Percentiles rank a stretch among this genome's conserved stretches.
These are phyloP conservation scores for Gynochthodes officinalis DNA, from an alignment of 257 asterid genomes.

Conservation along the genomic window DNA sequence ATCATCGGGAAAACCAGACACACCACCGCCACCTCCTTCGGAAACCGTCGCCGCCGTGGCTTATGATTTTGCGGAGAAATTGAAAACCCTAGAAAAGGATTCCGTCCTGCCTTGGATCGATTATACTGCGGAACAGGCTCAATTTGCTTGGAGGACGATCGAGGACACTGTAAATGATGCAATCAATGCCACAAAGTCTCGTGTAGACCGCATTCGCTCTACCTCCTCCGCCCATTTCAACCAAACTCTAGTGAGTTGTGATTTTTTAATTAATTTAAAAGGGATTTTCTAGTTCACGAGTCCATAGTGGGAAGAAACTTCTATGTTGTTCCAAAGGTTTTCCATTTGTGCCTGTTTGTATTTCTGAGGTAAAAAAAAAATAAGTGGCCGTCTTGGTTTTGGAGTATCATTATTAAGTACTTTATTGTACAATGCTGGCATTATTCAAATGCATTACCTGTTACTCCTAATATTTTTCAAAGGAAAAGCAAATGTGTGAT, in stretches of 20 bases:
- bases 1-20: slow-evolving; percentile 16
- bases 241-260: slow-evolving; percentile 61
- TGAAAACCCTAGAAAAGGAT: slow-evolving; percentile 24
- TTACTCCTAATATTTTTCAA: background rate
- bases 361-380: no score
- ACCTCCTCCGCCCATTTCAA: slow-evolving; percentile 81
- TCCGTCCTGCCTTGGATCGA: slow-evolving; percentile 51
- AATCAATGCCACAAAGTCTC: slow-evolving; percentile 57
- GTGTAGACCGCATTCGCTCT: slow-evolving; percentile 63
- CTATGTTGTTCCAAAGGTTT: background rate
- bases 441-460: background rate
- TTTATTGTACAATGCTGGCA: background rate
- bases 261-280: background rate
- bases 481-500: background rate
- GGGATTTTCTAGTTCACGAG: slow-evolving; percentile 9
- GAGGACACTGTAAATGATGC: slow-evolving; percentile 55
- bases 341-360: background rate
- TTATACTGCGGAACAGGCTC: slow-evolving; percentile 73
- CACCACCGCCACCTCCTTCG: slow-evolving; percentile 19
- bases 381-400: background rate
- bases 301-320: slow-evolving; percentile 1
- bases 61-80: slow-evolving; percentile 15
- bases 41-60: background rate
- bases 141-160: slow-evolving; percentile 48
- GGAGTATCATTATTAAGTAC: background rate